Evolutionary conservation across 2,329 filamentous ascomycete genomes (phyloP), one percentile per base, ranked within the genome.

Genomic region (Aspergillus ustus): DNA sequence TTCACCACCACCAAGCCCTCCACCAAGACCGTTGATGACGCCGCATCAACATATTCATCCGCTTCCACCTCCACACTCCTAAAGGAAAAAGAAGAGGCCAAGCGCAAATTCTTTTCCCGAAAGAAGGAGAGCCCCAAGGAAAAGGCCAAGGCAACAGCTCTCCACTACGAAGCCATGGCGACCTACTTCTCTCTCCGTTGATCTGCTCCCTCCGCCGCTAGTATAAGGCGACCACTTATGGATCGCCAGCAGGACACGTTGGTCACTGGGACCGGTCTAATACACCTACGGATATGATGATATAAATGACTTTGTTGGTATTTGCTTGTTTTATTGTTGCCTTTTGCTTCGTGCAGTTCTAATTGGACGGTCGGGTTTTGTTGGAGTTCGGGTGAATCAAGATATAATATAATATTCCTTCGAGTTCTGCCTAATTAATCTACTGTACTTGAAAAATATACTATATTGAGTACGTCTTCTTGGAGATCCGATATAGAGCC

Each of bases 81-180:
- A 17, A 61, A 61, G 28, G 54, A 61, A 34, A 61, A 61, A 28
- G 43, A 49, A 22, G 50, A 58, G 31, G 53, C 53, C 11, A 61
- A 57, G 9, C 49, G 50, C 49, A 61, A 49, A 40, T 56, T 49
- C 40, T 45, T 57, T 15, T 49, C 40, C 31, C 57, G 52, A 40
- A 57, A n/a, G 28, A 61, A 61, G 43, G 25, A n/a, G 15, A 53
- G 43, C 53, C 17, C 49, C 13, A 9, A 28, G 22, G 31, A 29
- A 20, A 57, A 57, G 37, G 48, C 56, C 19, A 34, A 56, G 40
- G 59, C 53, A 4, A 29, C 49, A 15, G 59, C 59, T 11, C 54
- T 61, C 45, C 59, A 58, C 45, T 34, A 57, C 25, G 54, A 54
- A 43, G 59, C 59, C 51, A 25, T 61, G 28, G 59, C 50, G n/a